Evolutionary conservation across 805 yeast genomes (phyloP).

Genomic region (Isabelozyma heimii): DNA sequence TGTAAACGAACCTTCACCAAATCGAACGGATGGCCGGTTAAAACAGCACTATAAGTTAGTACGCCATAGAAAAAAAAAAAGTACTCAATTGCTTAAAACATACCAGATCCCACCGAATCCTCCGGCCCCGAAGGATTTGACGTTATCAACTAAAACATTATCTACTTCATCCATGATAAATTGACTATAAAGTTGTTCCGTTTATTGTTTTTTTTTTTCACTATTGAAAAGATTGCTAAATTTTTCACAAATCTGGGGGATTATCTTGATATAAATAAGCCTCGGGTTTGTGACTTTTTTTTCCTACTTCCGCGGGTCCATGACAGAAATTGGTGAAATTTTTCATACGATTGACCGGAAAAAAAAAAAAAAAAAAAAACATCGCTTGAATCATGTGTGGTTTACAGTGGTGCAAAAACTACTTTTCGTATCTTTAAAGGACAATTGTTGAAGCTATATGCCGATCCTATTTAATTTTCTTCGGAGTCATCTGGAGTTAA

Average conservation of each 20-base stretch:
- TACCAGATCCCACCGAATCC: slow-evolving; percentile 89
- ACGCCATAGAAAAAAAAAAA: not conserved
- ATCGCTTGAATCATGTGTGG: no score
- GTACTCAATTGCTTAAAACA: slow-evolving; percentile 5
- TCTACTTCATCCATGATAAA: slow-evolving; percentile 42
- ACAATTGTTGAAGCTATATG: not conserved
- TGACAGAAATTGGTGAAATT: not conserved
- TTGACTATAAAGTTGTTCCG: not conserved
- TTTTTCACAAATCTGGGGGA: not conserved
- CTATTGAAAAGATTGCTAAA: not conserved
- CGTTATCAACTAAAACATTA: slow-evolving; percentile 63
- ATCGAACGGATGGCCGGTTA: slow-evolving; percentile 97
- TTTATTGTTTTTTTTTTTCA: no score
- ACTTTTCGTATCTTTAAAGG: no score
- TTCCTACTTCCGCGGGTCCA: not conserved
- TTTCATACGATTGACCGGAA: not conserved
- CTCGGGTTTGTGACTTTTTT: not conserved
- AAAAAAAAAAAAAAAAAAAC: no score
- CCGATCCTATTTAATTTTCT: not conserved
- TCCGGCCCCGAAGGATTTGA: slow-evolving; percentile 86
- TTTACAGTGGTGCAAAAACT: no score
- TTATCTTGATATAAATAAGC: not conserved
- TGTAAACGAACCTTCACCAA: slow-evolving; percentile 89
- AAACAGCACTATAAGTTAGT: slow-evolving; percentile 60
- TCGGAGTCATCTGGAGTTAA: not conserved